These are phyloP conservation scores for Carex scoparia DNA, from an alignment of 176 grass and related monocot species.

Conservation along the genomic window DNA sequence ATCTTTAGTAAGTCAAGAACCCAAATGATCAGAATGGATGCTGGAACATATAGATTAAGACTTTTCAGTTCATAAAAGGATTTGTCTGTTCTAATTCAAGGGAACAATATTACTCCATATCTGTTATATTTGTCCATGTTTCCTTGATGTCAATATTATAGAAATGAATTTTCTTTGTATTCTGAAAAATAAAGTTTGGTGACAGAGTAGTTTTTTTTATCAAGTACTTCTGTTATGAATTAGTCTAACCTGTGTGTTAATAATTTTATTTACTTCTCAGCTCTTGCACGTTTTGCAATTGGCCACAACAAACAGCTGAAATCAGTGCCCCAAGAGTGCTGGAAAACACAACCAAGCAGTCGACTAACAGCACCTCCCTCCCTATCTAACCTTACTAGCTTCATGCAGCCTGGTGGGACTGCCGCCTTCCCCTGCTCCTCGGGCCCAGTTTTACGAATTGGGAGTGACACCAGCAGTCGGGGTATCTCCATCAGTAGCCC, in stretches of 20 bases:
- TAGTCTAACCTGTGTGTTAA: background rate
- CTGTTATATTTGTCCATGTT: background rate
- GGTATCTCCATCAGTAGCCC: slow-evolving; percentile 39
- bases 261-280: slow-evolving; percentile 37
- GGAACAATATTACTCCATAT: background rate
- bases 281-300: slow-evolving; percentile 80
- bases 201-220: background rate
- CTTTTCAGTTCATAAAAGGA: background rate
- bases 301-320: slow-evolving; percentile 89
- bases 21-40: background rate
- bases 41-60: background rate
- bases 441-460: slow-evolving; percentile 80
- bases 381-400: slow-evolving; percentile 66
- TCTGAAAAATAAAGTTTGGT: background rate
- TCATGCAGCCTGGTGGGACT: slow-evolving; percentile 24
- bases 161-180: background rate
- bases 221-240: background rate
- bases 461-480: slow-evolving; percentile 59
- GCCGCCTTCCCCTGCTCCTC: slow-evolving; percentile 39
- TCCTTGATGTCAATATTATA: background rate
- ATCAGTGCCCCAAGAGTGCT: slow-evolving; percentile 74
- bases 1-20: background rate
- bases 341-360: slow-evolving; percentile 76
- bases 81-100: slow-evolving; percentile 1
- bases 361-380: slow-evolving; percentile 71